Evolutionary conservation across 1,139 yeast species (phyloP), one percentile per base, ranked within the genome.

Genomic region (Blastobotrys elegans): DNA sequence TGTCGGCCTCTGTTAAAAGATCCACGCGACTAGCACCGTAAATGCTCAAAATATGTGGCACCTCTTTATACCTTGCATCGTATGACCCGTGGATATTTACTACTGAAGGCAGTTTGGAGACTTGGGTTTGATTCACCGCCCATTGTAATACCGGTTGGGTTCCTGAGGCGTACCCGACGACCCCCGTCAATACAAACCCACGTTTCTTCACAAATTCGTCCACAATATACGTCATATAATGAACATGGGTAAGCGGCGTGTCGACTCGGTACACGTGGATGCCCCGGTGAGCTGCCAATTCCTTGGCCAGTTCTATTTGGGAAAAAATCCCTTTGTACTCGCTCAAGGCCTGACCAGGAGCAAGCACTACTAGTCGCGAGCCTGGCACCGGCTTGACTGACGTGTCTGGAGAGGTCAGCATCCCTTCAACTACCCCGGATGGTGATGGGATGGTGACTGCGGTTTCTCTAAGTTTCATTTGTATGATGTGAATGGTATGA

Each of bases 291-390:
- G 74, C 73, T 4, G 70, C 64, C 46, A 90, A 63, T 32, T 67
- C 66, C 38, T 78, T 76, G 1, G 95, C 92, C 43, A 88, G 64
- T 18, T 67, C 56, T 37, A 76, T 76, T 56, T 84, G 90, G 65
- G 84, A 89, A 51, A 86, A 79, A 62, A 86, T 84, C 67, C 85
- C 78, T 53, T 89, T 77, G 62, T 89, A 95, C 0, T 95, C 95
- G 0, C 82, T 89, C 54, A 80, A 84, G 0, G 82, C 89, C 54
- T 79, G 84, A 2, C 97, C 97, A 61, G 89, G 97, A 16, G 73
- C 55, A 8, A 80, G 53, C 2, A 81, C 57, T 0, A 76, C 79
- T 20, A 74, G 63, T 31, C 72, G 65, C 2, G 32, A 35, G 10
- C 50, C 50, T 17, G 46, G 46, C 2, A 42, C 33, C 21, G 21